Base-by-base conservation (phyloP, 1,284 basidiomycete genomes). In the Sporisorium exsertum region DNA sequence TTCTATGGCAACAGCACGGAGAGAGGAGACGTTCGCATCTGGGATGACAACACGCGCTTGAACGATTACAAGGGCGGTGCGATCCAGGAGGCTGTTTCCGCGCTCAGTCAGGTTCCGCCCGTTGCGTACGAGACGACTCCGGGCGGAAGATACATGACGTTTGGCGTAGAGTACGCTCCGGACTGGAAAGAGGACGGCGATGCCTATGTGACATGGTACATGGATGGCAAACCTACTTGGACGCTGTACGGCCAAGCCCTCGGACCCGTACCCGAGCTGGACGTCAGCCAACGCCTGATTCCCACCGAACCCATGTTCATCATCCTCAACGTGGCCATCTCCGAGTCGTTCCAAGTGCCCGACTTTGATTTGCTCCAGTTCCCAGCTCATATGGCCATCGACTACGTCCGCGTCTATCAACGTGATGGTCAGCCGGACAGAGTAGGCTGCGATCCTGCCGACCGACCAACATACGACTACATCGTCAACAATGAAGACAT, bases 381-480 rank as follows among this genome's bases (percentile, higher is more conserved):
- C 81, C 88, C 87, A 22, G 87, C 87, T 42, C 82, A 86, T 49
- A 83, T 88, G 79, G 77, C 80, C 42, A 55, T 85, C 55, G 85
- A 88, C 79, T 88, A 87, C 69, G 83, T 88, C 27, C 81, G 88
- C 32, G 86, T 88, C 22, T 88, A 87, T 64, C 88, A 88, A 72
- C 72, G 84, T 16, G 83, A 85, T n/a, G 87, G 86, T n/a, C 79
- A 71, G 4, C 64, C 71, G 7, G 85, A 86, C 13, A 75, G 80
- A 29, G 61, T 84, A 33, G 76, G 81, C 18, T 86, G 85, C 60
- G 80, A 84, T 46, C 85, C 85, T 2, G 16, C 45, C 0, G 76
- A 85, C 51, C 62, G 73, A 32, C 85, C 85, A 1, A 85, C 85
- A 1, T 69, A 65, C 51, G 77, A 83, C 8, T 86, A 86, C 58